Evolutionary conservation across 352 stramenopile genomes (phyloP).

Genomic region (Globisporangium nodosum): DNA sequence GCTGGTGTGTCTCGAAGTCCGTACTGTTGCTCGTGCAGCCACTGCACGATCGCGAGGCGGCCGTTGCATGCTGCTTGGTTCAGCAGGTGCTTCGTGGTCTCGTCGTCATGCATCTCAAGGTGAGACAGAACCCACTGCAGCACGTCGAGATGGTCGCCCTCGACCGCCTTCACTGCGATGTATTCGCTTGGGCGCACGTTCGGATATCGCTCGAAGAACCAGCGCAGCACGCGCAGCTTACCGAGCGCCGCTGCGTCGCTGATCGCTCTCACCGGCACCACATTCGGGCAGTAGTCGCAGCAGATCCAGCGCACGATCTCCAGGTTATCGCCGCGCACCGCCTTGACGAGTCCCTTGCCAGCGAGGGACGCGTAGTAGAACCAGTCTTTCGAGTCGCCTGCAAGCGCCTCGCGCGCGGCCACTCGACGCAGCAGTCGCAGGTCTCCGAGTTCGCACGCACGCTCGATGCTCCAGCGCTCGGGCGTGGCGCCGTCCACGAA

Average conservation of each 20-base stretch:
- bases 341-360: too few relatives aligned
- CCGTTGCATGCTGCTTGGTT: neutral
- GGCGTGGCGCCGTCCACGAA: too few relatives aligned
- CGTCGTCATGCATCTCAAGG: neutral
- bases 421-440: too few relatives aligned
- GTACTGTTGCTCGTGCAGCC: neutral
- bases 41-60: neutral
- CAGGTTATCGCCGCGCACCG: neutral
- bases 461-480: too few relatives aligned
- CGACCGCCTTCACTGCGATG: neutral
- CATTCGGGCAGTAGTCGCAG: neutral
- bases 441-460: too few relatives aligned
- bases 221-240: neutral
- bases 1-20: neutral
- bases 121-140: neutral
- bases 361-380: too few relatives aligned
- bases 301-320: neutral
- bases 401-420: too few relatives aligned
- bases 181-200: neutral
- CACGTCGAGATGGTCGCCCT: neutral
- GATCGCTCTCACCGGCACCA: neutral
- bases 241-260: neutral
- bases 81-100: too few relatives aligned
- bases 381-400: too few relatives aligned
- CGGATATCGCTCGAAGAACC: neutral